phyloP scores from a whole-genome alignment of 495 filamentous ascomycete species.

The Aeminium ludgeri region DNA sequence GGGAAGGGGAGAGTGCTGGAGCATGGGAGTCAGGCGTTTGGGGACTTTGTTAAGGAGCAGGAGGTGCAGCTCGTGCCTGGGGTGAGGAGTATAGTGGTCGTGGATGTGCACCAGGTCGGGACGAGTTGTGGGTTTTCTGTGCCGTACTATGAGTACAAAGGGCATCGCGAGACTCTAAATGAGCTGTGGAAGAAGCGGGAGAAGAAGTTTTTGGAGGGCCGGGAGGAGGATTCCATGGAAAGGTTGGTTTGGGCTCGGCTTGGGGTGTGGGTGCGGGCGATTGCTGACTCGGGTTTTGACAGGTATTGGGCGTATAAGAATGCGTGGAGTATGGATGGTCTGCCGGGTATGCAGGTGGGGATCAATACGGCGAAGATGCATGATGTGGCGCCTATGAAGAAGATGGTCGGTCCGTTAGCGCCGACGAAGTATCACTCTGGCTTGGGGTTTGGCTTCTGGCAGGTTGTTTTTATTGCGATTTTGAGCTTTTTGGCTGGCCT shows the following conservation, averaged over 20 bases:
- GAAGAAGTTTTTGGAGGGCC: constrained; percentile 26
- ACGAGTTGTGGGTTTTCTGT: constrained; percentile 35
- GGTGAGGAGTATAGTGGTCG: constrained; percentile 17
- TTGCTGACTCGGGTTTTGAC: background rate
- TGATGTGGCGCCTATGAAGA: constrained; percentile 32
- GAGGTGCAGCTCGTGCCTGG: constrained; percentile 17
- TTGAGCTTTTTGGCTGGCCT: constrained; percentile 6
- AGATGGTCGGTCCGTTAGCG: constrained; percentile 26
- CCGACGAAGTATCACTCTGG: constrained; percentile 8
- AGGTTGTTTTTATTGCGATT: constrained; percentile 3
- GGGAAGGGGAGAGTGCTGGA: constrained; percentile 19
- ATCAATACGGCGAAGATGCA: constrained; percentile 26
- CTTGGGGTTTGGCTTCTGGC: background rate
- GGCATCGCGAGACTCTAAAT: constrained; percentile 30
- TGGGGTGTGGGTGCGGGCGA: background rate
- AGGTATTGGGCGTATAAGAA: constrained; percentile 45
- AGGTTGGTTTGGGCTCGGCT: constrained; percentile 17
- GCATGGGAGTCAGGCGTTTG: constrained; percentile 15
- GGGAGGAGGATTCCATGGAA: constrained; percentile 34
- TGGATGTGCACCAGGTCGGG: constrained; percentile 22
- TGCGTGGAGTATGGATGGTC: constrained; percentile 35
- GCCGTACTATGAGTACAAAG: constrained; percentile 35
- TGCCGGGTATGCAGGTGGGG: constrained; percentile 33
- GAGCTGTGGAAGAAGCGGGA: constrained; percentile 32
- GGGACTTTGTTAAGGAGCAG: constrained; percentile 13